These are phyloP conservation scores for Tulasnella sp. DNA, from an alignment of 768 basidiomycete genomes.

Conservation along the genomic window DNA sequence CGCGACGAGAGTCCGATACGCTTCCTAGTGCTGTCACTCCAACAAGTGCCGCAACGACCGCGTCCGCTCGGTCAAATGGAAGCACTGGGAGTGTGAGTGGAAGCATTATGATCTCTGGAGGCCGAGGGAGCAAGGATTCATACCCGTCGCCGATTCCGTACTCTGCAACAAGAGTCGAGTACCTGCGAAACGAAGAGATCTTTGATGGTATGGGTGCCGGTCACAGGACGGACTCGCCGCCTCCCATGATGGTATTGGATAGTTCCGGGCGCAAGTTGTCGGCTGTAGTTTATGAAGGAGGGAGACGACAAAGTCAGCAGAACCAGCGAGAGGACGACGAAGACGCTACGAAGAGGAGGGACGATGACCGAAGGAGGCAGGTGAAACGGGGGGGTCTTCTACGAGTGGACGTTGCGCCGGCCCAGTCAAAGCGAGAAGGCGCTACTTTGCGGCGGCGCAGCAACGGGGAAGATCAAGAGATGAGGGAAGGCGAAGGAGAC, in stretches of 20 bases:
- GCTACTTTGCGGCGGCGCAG: neutral
- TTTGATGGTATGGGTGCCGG: neutral
- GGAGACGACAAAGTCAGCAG: too few species aligned
- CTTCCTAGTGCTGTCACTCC: conserved; percentile 2
- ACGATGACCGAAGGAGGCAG: too few species aligned
- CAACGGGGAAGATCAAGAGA: neutral
- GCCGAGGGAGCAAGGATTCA: conserved; percentile 5
- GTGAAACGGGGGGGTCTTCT: too few species aligned
- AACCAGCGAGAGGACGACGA: too few species aligned
- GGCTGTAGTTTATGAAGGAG: too few species aligned
- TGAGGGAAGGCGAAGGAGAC: neutral
- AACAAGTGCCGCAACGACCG: neutral
- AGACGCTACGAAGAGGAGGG: too few species aligned
- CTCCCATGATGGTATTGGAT: neutral
- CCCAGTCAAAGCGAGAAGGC: too few species aligned
- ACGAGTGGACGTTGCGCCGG: too few species aligned
- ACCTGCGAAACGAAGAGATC: neutral
- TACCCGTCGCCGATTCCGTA: neutral
- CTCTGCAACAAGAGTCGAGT: neutral
- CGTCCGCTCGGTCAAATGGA: neutral
- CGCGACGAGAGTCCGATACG: conserved; percentile 5
- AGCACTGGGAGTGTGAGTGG: too few species aligned
- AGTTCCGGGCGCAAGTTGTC: too few species aligned
- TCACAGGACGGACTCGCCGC: neutral
- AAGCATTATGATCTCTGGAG: too few species aligned